phyloP scores from a whole-genome alignment of 1,284 basidiomycete species.

The Cryptococcus sp. region DNA sequence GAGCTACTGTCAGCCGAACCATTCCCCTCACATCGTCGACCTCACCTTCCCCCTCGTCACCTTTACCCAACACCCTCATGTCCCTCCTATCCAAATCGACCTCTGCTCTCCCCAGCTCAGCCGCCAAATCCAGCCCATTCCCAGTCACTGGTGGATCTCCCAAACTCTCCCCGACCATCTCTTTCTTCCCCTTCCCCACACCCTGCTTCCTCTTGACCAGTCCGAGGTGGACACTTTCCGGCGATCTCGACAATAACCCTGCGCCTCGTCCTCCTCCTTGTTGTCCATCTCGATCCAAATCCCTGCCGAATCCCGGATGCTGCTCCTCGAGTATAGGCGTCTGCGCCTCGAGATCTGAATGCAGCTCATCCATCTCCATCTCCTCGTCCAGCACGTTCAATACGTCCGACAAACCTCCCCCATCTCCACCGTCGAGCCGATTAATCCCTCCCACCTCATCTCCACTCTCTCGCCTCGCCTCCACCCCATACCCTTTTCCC shows the following conservation, averaged over 20 bases:
- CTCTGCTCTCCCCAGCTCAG: constrained; percentile 81
- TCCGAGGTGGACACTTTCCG: no score
- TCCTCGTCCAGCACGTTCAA: constrained; percentile 34
- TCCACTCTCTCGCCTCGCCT: not conserved
- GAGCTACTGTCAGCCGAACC: not conserved
- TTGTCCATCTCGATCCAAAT: constrained; percentile 46
- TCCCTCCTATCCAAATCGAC: constrained; percentile 61
- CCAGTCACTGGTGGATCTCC: constrained; percentile 74
- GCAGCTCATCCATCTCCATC: constrained; percentile 35
- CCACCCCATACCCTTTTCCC: constrained; percentile 3
- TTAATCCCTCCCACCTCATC: constrained; percentile 33
- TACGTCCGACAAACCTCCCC: no score
- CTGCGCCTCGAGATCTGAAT: constrained; percentile 32
- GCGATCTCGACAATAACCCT: no score
- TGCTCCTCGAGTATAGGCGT: constrained; percentile 29
- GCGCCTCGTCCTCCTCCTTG: constrained; percentile 2
- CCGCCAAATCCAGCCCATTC: constrained; percentile 80
- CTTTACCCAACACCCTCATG: constrained; percentile 26
- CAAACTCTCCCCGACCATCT: no score
- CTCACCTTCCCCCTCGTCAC: constrained; percentile 31
- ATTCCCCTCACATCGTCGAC: not conserved
- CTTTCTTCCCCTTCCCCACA: no score
- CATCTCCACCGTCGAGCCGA: no score
- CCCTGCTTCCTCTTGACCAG: no score
- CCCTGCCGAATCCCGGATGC: constrained; percentile 25